phyloP scores from a whole-genome alignment of 352 stramenopile genomes.

The Globisporangium ultimum region DNA sequence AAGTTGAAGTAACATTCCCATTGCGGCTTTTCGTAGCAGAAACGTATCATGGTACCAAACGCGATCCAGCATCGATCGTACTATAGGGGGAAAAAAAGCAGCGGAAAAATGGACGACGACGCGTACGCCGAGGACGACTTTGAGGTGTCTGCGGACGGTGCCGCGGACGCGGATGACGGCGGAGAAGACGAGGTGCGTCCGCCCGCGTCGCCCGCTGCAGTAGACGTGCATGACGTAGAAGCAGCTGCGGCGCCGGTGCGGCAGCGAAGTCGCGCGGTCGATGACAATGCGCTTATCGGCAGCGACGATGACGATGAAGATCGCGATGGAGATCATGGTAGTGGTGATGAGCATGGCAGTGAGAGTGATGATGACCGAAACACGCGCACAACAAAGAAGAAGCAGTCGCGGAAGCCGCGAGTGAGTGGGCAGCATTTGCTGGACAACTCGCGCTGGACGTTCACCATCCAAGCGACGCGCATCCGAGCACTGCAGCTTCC shows the following conservation, averaged over 20 bases:
- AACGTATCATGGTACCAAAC: neutral
- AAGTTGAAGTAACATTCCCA: neutral
- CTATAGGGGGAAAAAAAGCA: too few species aligned
- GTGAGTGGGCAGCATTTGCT: constrained; percentile 23
- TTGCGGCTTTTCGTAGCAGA: neutral
- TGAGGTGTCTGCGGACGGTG: constrained; percentile 15
- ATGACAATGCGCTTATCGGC: constrained; percentile 3
- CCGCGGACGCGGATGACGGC: neutral
- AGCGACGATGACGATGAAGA: neutral
- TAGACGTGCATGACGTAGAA: neutral
- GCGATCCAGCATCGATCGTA: neutral
- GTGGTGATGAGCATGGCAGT: neutral
- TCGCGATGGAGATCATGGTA: neutral
- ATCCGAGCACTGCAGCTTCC: constrained; percentile 50
- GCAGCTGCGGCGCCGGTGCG: neutral
- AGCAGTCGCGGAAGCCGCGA: neutral
- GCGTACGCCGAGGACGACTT: constrained; percentile 24
- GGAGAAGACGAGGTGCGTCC: constrained; percentile 11
- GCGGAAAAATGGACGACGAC: constrained; percentile 7
- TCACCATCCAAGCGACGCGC: constrained; percentile 31
- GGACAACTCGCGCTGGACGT: constrained; percentile 46
- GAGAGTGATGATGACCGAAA: neutral
- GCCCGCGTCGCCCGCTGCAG: neutral
- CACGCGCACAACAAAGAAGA: constrained; percentile 3
- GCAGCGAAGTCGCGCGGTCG: constrained; percentile 7